phyloP scores from a whole-genome alignment of 192 early-diverging fungal genomes.

The Gorgonomyces haynaldii region DNA sequence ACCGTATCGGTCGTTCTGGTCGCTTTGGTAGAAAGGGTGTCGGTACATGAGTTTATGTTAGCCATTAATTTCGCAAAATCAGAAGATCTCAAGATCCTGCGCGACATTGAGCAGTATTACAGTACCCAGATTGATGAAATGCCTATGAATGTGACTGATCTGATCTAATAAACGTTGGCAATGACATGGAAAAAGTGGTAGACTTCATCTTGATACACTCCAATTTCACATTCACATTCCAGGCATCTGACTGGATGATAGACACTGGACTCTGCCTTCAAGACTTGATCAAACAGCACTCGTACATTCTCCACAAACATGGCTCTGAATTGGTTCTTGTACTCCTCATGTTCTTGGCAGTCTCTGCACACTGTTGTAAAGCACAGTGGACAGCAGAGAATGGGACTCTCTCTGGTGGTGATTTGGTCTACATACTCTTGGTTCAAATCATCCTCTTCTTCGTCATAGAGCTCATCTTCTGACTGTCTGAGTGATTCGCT shows the following conservation, averaged over 20 bases:
- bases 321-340: constrained; percentile 1
- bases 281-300: not conserved
- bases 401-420: no score
- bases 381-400: not conserved
- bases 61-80: constrained; percentile 98
- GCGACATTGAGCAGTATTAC: constrained; percentile 98
- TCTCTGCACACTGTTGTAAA: constrained; percentile 2
- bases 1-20: constrained; percentile 92
- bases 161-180: constrained; percentile 10
- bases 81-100: constrained; percentile 82
- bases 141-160: constrained; percentile 49
- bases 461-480: no score
- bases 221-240: not conserved
- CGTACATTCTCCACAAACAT: not conserved
- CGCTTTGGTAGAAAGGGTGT: constrained; percentile 99
- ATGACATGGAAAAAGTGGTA: constrained; percentile 4
- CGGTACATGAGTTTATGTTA: constrained; percentile 15
- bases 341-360: constrained; percentile 4
- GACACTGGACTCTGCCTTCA: not conserved
- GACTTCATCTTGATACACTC: constrained; percentile 6
- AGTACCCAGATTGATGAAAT: constrained; percentile 94
- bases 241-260: constrained; percentile 1
- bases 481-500: no score
- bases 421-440: no score
- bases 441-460: no score